Evolutionary conservation across 2,329 filamentous ascomycete species (phyloP).

Genomic region (Phaeomoniella chlamydospora): DNA sequence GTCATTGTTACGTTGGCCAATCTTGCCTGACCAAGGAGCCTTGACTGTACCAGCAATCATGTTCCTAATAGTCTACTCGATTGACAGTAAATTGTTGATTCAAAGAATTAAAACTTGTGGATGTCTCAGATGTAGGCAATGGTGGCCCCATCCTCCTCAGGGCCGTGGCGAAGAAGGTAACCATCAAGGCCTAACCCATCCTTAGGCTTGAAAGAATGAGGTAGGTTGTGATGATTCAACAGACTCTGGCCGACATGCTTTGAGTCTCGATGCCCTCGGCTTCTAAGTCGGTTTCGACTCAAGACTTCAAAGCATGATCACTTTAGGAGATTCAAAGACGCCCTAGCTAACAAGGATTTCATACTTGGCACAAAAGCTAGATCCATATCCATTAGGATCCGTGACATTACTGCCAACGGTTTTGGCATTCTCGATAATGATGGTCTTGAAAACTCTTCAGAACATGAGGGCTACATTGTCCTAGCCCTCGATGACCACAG

Average conservation of each 20-base stretch:
- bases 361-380: slow-evolving; percentile 30
- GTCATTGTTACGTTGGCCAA: too few species aligned
- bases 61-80: too few species aligned
- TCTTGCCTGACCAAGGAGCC: too few species aligned
- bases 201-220: slow-evolving; percentile 25
- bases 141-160: slow-evolving; percentile 17
- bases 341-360: slow-evolving; percentile 38
- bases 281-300: slow-evolving; percentile 28
- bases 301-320: slow-evolving; percentile 37
- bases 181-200: slow-evolving; percentile 24
- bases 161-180: slow-evolving; percentile 21
- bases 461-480: slow-evolving; percentile 39
- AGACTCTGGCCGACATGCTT: slow-evolving; percentile 18
- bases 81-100: too few species aligned
- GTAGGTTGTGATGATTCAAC: slow-evolving; percentile 22
- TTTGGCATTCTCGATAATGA: slow-evolving; percentile 34
- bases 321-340: slow-evolving; percentile 38
- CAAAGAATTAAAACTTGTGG: too few species aligned
- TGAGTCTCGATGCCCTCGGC: slow-evolving; percentile 12
- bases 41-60: too few species aligned
- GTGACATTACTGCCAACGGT: slow-evolving; percentile 34
- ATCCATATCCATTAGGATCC: slow-evolving; percentile 22
- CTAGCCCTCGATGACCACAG: slow-evolving; percentile 36
- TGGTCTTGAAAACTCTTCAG: slow-evolving; percentile 33
- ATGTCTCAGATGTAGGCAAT: slow-evolving; percentile 19